These are phyloP conservation scores for Fragosphaeria purpurea DNA, from an alignment of 2,329 filamentous ascomycete genomes.

Conservation along the genomic window DNA sequence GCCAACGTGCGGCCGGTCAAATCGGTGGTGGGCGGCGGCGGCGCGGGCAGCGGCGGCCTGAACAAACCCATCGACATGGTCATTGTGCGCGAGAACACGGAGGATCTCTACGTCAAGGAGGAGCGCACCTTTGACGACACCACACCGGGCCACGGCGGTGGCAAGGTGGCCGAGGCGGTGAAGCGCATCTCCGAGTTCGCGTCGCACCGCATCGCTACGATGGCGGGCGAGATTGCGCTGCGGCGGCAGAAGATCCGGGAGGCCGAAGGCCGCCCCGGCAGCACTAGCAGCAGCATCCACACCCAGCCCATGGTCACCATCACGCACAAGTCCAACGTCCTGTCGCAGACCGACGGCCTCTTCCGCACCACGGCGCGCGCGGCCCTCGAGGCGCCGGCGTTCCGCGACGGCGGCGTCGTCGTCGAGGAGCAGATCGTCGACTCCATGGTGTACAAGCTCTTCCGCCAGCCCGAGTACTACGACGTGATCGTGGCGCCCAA, in stretches of 20 bases:
- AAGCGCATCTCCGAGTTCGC: constrained; percentile 91
- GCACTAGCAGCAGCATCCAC: constrained; percentile 49
- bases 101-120: constrained; percentile 97
- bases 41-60: constrained; percentile 32
- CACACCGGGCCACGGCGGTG: constrained; percentile 45
- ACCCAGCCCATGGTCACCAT: constrained; percentile 72
- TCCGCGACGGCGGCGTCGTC: constrained; percentile 40
- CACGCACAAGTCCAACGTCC: constrained; percentile 96
- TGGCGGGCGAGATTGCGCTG: constrained; percentile 90
- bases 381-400: constrained; percentile 58
- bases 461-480: constrained; percentile 89
- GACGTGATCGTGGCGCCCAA: constrained; percentile 98
- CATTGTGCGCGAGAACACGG: constrained; percentile 97
- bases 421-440: constrained; percentile 98
- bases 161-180: constrained; percentile 90
- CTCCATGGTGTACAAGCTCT: constrained; percentile 99
- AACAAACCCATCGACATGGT: constrained; percentile 79
- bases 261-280: constrained; percentile 41
- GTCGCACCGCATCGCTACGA: constrained; percentile 74
- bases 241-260: constrained; percentile 69
- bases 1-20: constrained; percentile 97
- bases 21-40: constrained; percentile 51
- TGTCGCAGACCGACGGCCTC: constrained; percentile 90
- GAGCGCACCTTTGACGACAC: constrained; percentile 65
- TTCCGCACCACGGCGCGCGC: constrained; percentile 74